phyloP scores from a whole-genome alignment of 179 eudicot genomes.

The Beta corolliflora region DNA sequence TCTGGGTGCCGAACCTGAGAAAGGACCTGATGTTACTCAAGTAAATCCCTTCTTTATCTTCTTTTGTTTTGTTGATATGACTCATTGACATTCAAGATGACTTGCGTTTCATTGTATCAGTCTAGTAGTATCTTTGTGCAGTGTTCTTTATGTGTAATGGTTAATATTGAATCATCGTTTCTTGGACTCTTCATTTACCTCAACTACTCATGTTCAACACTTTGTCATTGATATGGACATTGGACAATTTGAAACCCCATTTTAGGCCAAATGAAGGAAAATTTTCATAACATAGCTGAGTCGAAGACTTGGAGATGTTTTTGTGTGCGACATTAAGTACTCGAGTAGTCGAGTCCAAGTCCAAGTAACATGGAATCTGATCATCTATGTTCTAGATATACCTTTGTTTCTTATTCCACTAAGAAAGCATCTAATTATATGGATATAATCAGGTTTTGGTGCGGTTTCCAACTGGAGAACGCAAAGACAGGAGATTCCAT shows the following conservation, averaged over 20 bases:
- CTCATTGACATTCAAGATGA: slow-evolving; percentile 3
- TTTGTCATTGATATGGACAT: too few relatives aligned
- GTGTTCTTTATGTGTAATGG: background rate
- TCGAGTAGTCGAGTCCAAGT: too few relatives aligned
- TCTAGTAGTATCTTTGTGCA: background rate
- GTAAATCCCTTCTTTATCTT: slow-evolving; percentile 39
- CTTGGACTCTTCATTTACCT: too few relatives aligned
- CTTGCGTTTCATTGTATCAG: background rate
- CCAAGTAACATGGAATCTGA: too few relatives aligned
- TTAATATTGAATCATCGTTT: background rate
- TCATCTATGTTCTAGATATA: too few relatives aligned
- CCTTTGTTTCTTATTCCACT: too few relatives aligned
- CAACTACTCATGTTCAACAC: too few relatives aligned
- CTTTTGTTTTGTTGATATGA: background rate
- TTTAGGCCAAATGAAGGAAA: too few relatives aligned
- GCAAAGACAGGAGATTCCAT: slow-evolving; percentile 82
- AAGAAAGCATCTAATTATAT: background rate
- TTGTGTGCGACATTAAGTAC: too few relatives aligned
- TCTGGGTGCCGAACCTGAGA: slow-evolving; percentile 88
- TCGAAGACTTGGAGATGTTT: too few relatives aligned
- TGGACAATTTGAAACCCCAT: too few relatives aligned
- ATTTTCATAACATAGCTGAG: too few relatives aligned
- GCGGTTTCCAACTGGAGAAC: slow-evolving; percentile 90
- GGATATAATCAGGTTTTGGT: slow-evolving; percentile 67
- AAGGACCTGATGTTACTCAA: slow-evolving; percentile 94